Evolutionary conservation across 257 asterid genomes (phyloP).

Genomic region (Oldenlandia corymbosa): DNA sequence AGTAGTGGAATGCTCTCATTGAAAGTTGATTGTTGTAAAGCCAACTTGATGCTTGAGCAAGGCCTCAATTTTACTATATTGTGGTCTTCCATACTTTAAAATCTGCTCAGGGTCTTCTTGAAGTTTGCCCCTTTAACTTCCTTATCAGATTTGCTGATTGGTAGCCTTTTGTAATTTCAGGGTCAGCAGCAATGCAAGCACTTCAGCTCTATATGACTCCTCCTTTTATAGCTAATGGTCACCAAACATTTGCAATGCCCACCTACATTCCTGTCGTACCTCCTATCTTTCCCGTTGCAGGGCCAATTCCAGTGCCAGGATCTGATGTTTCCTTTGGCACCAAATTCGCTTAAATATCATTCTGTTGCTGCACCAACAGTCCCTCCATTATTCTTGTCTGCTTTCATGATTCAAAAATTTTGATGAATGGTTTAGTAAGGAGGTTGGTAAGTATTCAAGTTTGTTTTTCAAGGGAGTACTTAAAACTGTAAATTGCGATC

Average conservation of each 20-base stretch:
- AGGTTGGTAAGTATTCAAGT: background rate
- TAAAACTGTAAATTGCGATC: constrained; percentile 25
- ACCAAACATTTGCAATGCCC: constrained; percentile 47
- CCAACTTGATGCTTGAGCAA: background rate
- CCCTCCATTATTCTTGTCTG: constrained; percentile 12
- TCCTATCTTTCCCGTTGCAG: constrained; percentile 42
- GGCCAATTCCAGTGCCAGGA: constrained; percentile 46
- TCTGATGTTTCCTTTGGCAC: constrained; percentile 37
- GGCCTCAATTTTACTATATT: background rate
- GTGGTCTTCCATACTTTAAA: background rate
- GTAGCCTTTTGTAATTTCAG: constrained; percentile 29
- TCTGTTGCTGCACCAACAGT: background rate
- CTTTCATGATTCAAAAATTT: constrained; percentile 6
- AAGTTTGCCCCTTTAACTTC: background rate
- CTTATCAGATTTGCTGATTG: background rate
- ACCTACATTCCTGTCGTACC: constrained; percentile 48
- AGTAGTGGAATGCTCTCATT: too few species aligned
- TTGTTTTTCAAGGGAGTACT: background rate
- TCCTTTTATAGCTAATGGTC: constrained; percentile 38
- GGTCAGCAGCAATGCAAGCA: constrained; percentile 49
- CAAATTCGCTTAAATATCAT: constrained; percentile 41
- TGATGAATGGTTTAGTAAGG: constrained; percentile 3
- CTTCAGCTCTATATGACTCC: constrained; percentile 55
- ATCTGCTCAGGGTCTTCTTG: background rate
- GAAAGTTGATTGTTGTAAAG: background rate